Evolutionary conservation across 2,329 filamentous ascomycete species (phyloP), one percentile per base, ranked within the genome.

Genomic region (Hypoxylon sp.): DNA sequence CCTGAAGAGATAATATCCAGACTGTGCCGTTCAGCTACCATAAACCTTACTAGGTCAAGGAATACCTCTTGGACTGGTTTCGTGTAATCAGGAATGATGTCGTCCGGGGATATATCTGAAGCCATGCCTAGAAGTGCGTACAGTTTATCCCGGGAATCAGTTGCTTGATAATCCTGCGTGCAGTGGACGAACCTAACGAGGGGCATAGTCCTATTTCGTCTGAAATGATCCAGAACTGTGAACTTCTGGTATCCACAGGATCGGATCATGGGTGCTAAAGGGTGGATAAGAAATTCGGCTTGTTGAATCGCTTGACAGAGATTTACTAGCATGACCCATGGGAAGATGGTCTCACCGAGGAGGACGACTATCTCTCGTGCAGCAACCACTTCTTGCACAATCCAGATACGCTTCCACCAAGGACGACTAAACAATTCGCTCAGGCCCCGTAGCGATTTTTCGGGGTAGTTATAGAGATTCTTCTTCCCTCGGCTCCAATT

Each of bases 331-430:
- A 66, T 61, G 3, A 37, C 19, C 63, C 63, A 66, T 6, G 63
- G 63, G 15, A 66, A 61, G 3, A 66, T 51, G 6, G 56, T 66
- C 4, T 31, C 10, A 1, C 63, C 63, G 4, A 66, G 27, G 15
- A 66, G 63, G 2, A 66, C 46, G 1, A 66, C 63, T 6, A 57
- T 19, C 21, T 66, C 57, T 32, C 15, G 37, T 15, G 57, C 57
- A 6, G 57, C 57, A 6, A 62, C 63, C 2, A 62, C 63, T 53
- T 66, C 63, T 17, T 66, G 63, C 2, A 66, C 48, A 2, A 62
- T 66, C 63, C 63, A 66, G 31, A 66, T 66, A 13, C 63, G 57
- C n/a, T 62, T 57, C 63, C 63, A 66, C 63, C 63, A 66, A 8
- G 63, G 19, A 4, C 56, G 51, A 5, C 21, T 31, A 29, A 66